These are phyloP conservation scores for Solanum chmielewskii DNA, from an alignment of 257 asterid species.

Conservation along the genomic window DNA sequence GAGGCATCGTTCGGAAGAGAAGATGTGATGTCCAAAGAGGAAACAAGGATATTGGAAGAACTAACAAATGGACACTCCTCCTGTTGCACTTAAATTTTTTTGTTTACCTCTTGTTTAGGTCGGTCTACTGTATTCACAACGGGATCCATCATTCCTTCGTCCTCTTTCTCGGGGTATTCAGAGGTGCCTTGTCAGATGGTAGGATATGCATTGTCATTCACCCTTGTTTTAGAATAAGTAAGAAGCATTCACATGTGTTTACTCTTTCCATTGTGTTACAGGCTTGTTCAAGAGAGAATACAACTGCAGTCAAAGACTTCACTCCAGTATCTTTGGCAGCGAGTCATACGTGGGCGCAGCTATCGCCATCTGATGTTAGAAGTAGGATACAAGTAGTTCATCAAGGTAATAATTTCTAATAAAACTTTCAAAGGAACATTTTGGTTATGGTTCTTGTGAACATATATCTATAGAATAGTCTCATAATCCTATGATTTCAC, in stretches of 20 bases:
- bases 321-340: constrained; percentile 57
- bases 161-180: constrained; percentile 79
- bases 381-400: constrained; percentile 25
- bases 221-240: constrained; percentile 10
- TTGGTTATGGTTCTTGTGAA: neutral
- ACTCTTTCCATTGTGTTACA: constrained; percentile 22
- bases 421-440: neutral
- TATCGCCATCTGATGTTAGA: constrained; percentile 80
- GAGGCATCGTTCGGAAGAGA: neutral
- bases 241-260: constrained; percentile 1
- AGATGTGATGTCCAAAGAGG: neutral
- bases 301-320: constrained; percentile 31
- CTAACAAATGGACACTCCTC: neutral
- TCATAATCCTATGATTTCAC: neutral
- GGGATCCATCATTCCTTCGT: constrained; percentile 83
- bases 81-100: neutral
- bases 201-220: constrained; percentile 13
- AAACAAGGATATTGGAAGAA: neutral
- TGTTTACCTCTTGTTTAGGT: constrained; percentile 30
- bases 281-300: constrained; percentile 84
- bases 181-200: constrained; percentile 98
- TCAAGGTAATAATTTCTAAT: neutral
- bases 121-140: constrained; percentile 77
- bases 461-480: neutral
- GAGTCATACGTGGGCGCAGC: constrained; percentile 73